Base-by-base conservation (phyloP, 345 rosid species). In the Carallia brachiata region DNA sequence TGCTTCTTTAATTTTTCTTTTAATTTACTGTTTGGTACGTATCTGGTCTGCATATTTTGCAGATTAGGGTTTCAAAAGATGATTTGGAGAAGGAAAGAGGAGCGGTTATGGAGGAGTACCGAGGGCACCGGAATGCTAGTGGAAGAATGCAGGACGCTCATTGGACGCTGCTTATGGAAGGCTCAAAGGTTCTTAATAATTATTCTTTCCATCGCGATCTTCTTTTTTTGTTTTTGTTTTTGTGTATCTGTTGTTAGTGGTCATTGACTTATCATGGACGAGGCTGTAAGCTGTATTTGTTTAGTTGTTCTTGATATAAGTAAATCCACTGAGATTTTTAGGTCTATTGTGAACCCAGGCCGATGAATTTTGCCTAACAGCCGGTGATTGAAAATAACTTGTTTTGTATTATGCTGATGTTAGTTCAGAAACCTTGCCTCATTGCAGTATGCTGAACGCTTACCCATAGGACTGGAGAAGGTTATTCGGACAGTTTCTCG, bases 41-140 rank as follows among this genome's bases (percentile, higher is more conserved):
- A 3, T 44, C 17, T 44, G 50, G 4, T 27, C 15, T 63, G 66
- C 30, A 36, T 61, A 17, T 69, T 52, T 53, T 77, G 70, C 70
- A 93, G 98, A 81, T 93, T 78, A 92, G 94, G 73, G 88, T 86
- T 68, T 87, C 94, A 1, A 86, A 83, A 76, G 92, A 89, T 31
- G 98, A 93, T 83, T 73, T 93, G 82, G 90, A 91, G 30, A 89
- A 91, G 78, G 98, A 93, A 80, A 87, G 92, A 80, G 98, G 98
- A 9, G 96, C 98, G 54, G 94, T 93, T 66, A 75, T 93, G 88
- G 98, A 93, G 77, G 98, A 91, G 82, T 89, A 84, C 80, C 82
- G 97, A 82, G 92, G 87, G 31, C 86, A 78, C 60, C 77, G 98
- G 48, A 89, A 89, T 80, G 98, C 98, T 75, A 85, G 79, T 66